Evolutionary conservation across 306 rosid species (phyloP).

Genomic region (Quercus robur): DNA sequence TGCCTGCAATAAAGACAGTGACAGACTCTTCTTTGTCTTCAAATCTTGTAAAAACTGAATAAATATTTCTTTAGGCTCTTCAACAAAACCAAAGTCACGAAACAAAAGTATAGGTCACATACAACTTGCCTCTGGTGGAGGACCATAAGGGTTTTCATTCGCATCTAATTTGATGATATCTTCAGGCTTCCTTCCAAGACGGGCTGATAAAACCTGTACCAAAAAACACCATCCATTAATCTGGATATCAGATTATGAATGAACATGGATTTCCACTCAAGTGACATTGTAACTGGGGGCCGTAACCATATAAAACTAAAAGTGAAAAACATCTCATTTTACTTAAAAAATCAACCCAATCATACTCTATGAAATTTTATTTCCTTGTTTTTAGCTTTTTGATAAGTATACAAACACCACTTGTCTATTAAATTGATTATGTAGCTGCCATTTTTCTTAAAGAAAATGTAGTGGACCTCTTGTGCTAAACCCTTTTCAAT

Average conservation of each 20-base stretch:
- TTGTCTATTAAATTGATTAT: not conserved
- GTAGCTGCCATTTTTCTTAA: not conserved
- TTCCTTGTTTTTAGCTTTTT: not conserved
- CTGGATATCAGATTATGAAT: conserved; percentile 14
- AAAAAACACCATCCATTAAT: conserved; percentile 10
- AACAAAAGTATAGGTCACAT: not conserved
- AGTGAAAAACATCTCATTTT: not conserved
- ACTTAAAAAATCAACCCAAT: not conserved
- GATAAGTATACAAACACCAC: not conserved
- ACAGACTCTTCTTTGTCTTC: not conserved
- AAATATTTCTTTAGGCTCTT: not conserved
- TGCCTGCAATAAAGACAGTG: not conserved
- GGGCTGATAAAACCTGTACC: conserved; percentile 72
- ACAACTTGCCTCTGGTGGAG: conserved; percentile 85
- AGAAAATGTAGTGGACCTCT: not conserved
- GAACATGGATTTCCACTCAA: not conserved
- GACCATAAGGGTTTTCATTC: conserved; percentile 97
- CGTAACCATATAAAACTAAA: not conserved
- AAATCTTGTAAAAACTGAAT: not conserved
- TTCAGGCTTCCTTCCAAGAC: conserved; percentile 92
- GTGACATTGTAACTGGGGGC: not conserved
- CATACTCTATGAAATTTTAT: not conserved
- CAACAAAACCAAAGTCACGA: not conserved
- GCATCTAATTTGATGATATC: conserved; percentile 96
- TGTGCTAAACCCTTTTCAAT: not conserved